Evolutionary conservation across 163 green algal genomes (phyloP).

Genomic region (Chlamydomonas reinhardtii): DNA sequence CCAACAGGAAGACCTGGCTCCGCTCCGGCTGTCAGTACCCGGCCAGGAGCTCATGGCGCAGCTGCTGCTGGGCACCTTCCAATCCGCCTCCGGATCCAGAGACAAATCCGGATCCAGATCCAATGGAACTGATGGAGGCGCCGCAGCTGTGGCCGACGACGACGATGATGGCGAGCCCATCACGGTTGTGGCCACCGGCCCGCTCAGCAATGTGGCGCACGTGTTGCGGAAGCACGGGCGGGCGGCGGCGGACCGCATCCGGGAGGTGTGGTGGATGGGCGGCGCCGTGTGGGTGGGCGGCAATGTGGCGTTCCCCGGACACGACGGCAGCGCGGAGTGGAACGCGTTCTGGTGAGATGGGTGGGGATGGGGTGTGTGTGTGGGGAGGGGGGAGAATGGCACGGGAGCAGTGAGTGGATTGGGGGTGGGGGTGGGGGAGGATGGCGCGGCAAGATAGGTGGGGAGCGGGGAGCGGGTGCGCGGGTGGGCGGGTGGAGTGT

Average conservation of each 20-base stretch:
- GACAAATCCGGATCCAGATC: no score
- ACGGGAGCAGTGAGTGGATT: no score
- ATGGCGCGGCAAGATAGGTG: no score
- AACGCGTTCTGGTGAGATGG: slow-evolving; percentile 43
- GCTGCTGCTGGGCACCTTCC: slow-evolving; percentile 48
- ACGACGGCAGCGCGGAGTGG: slow-evolving; percentile 56
- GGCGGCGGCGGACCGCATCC: slow-evolving; percentile 8
- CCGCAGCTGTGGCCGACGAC: no score
- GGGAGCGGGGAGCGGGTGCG: no score
- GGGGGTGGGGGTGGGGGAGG: no score
- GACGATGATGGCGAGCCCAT: slow-evolving; percentile 4
- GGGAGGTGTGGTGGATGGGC: slow-evolving; percentile 52
- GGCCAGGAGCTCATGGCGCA: slow-evolving; percentile 45
- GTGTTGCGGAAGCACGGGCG: slow-evolving; percentile 15
- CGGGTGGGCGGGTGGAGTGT: no score
- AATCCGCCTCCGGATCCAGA: no score
- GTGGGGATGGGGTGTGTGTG: no score
- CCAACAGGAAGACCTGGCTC: background rate
- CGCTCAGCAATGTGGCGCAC: slow-evolving; percentile 43
- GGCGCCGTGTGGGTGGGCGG: slow-evolving; percentile 36
- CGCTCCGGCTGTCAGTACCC: background rate
- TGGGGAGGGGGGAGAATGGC: no score
- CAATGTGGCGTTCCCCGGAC: slow-evolving; percentile 29
- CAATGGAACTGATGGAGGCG: no score
- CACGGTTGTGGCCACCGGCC: slow-evolving; percentile 46